Percentiles rank a stretch among this genome's conserved stretches.
Evolutionary conservation across 441 rosid species (phyloP).

Genomic region (Corymbia citriodora): DNA sequence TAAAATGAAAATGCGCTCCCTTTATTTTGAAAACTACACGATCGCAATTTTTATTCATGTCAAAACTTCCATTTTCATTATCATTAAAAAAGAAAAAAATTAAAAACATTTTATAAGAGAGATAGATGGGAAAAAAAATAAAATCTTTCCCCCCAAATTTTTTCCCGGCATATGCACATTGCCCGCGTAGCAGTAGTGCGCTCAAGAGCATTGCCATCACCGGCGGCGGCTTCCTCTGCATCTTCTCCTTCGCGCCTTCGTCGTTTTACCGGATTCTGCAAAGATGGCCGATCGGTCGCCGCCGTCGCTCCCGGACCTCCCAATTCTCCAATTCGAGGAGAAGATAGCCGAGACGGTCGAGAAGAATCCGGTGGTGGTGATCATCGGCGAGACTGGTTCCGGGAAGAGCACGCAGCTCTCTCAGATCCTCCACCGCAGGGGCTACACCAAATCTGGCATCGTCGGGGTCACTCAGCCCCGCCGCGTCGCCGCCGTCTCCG

Average conservation of each 20-base stretch:
- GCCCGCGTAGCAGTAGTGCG: not conserved
- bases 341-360: constrained; percentile 67
- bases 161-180: not conserved
- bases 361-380: constrained; percentile 69
- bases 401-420: constrained; percentile 99
- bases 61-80: not conserved
- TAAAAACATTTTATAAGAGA: not conserved
- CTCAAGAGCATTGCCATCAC: not conserved
- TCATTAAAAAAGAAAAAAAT: not conserved
- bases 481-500: constrained; percentile 93
- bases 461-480: constrained; percentile 96
- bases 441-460: constrained; percentile 71
- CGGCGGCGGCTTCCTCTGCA: not conserved
- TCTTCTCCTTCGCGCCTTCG: not conserved
- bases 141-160: not conserved
- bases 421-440: constrained; percentile 81
- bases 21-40: not conserved
- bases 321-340: constrained; percentile 74
- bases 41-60: not conserved
- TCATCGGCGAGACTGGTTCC: constrained; percentile 92
- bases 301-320: constrained; percentile 38
- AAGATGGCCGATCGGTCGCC: not conserved
- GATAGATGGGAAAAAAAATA: not conserved
- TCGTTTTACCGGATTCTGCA: not conserved
- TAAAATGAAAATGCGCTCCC: not conserved